phyloP scores from a whole-genome alignment of 2,329 filamentous ascomycete genomes.

The Talaromyces amestolkiae region DNA sequence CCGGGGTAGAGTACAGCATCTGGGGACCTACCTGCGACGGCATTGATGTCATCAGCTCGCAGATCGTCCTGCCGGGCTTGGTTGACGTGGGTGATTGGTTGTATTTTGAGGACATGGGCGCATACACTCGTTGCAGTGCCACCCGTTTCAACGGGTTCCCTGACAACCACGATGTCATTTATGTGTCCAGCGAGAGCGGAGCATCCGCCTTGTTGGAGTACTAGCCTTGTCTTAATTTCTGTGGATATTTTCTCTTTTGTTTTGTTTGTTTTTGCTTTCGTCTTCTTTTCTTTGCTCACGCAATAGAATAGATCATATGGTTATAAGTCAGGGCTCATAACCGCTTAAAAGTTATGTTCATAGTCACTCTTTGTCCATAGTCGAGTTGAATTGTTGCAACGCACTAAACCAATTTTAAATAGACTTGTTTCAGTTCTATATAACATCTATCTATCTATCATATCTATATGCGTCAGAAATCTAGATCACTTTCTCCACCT shows the following conservation, averaged over 20 bases:
- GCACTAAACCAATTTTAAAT: not conserved
- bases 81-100: conserved; percentile 96
- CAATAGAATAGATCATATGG: not conserved
- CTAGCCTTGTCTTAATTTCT: conserved; percentile 23
- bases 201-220: conserved; percentile 69
- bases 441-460: not conserved
- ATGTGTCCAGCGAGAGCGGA: conserved; percentile 89
- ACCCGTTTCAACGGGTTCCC: conserved; percentile 98
- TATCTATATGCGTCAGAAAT: not conserved
- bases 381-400: not conserved
- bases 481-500: conserved; percentile 36
- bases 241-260: not conserved
- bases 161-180: conserved; percentile 87
- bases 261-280: not conserved
- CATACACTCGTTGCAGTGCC: conserved; percentile 96
- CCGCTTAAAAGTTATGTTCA: not conserved
- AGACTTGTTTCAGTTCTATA: conserved; percentile 1
- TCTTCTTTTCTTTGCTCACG: not conserved
- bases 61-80: conserved; percentile 70
- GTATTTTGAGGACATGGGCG: conserved; percentile 98
- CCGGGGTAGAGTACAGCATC: conserved; percentile 80
- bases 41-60: conserved; percentile 88
- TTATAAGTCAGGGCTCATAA: not conserved
- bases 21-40: conserved; percentile 98
- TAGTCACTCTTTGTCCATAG: conserved; percentile 2